Conservation (phyloP, 495 filamentous ascomycete genomes). For the Trichoderma orchidacearum region DNA sequence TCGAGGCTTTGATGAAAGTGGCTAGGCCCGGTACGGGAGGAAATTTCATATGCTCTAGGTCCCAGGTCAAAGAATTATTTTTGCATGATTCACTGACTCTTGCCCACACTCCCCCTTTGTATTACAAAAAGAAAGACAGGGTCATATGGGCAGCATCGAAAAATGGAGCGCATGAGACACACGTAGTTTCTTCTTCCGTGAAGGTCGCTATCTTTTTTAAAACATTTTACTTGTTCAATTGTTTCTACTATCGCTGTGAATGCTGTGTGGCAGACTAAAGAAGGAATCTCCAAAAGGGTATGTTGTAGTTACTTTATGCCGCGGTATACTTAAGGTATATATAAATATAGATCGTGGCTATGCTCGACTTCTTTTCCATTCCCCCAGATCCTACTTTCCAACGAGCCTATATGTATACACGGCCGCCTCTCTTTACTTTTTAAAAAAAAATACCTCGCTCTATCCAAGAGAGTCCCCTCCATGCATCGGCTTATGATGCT, state of each 20-base stretch:
- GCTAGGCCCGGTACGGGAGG: background rate
- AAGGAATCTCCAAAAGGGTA: too few relatives aligned
- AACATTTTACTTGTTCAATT: background rate
- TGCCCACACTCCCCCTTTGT: background rate
- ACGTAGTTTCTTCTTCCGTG: background rate
- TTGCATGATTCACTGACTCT: conserved; percentile 3
- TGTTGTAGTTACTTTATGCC: too few relatives aligned
- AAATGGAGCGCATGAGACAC: background rate
- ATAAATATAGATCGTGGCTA: too few relatives aligned
- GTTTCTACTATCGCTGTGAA: background rate
- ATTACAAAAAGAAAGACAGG: background rate
- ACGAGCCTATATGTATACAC: too few relatives aligned
- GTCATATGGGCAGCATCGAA: background rate
- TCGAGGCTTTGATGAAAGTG: background rate
- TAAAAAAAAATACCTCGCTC: too few relatives aligned
- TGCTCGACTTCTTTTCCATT: too few relatives aligned
- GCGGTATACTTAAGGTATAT: too few relatives aligned
- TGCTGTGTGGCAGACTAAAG: background rate
- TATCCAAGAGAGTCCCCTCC: background rate
- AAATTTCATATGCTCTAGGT: background rate
- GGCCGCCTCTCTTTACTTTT: too few relatives aligned
- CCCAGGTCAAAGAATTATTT: conserved; percentile 4
- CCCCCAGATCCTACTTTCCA: too few relatives aligned
- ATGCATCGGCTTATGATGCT: background rate
- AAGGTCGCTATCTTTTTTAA: background rate